Evolutionary conservation across 2,329 filamentous ascomycete species (phyloP).

Genomic region (Neofusicoccum sp.): DNA sequence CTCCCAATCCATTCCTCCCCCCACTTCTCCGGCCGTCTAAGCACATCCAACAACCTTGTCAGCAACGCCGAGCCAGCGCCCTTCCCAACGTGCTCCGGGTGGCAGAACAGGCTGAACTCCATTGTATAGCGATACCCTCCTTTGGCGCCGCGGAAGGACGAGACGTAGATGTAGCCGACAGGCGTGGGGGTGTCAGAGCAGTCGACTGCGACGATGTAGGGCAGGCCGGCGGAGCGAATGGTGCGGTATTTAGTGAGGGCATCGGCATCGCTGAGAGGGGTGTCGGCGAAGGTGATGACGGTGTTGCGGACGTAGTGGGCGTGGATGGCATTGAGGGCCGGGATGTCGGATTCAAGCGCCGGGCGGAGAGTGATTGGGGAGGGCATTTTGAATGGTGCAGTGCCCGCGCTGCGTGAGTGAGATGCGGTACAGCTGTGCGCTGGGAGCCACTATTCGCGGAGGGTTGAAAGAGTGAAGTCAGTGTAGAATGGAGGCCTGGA

Average conservation of each 20-base stretch:
- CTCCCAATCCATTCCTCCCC: slow-evolving; percentile 19
- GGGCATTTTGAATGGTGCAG: slow-evolving; percentile 24
- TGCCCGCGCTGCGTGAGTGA: neutral
- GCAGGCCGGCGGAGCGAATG: slow-evolving; percentile 28
- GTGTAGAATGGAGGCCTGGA: no score
- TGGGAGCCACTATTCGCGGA: no score
- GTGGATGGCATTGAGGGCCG: slow-evolving; percentile 36
- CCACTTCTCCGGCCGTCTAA: slow-evolving; percentile 24
- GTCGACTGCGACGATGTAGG: slow-evolving; percentile 39
- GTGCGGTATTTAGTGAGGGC: slow-evolving; percentile 30
- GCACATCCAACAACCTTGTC: slow-evolving; percentile 27
- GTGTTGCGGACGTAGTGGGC: slow-evolving; percentile 40
- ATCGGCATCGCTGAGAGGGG: slow-evolving; percentile 29
- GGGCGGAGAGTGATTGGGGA: slow-evolving; percentile 35
- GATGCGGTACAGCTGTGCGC: no score
- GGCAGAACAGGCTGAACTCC: slow-evolving; percentile 41
- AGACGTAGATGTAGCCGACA: slow-evolving; percentile 37
- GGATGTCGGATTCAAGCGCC: slow-evolving; percentile 32
- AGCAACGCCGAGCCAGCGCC: slow-evolving; percentile 37
- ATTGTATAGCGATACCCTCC: slow-evolving; percentile 41
- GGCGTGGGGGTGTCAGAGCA: slow-evolving; percentile 22
- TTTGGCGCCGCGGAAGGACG: slow-evolving; percentile 36
- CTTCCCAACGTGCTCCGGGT: slow-evolving; percentile 31
- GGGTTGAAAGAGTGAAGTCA: no score
- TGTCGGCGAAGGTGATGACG: slow-evolving; percentile 34